A percentile compares a stretch with the other conserved stretches of the same genome.
Evolutionary conservation across 2,329 filamentous ascomycete species (phyloP).

Genomic region (Rutstroemia sp.): DNA sequence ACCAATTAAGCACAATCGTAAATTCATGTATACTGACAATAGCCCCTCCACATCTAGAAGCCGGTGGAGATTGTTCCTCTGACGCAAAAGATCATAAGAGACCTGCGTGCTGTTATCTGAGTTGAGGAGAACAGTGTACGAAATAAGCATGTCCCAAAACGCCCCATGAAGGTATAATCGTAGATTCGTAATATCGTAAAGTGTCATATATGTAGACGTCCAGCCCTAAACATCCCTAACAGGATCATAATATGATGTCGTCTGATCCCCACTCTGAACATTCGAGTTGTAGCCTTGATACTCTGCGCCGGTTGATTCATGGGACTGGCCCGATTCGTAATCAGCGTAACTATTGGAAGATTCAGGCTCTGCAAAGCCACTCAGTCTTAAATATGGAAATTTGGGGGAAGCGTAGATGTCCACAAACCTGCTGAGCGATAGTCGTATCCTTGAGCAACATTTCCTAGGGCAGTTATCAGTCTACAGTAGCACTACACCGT

Average conservation of each 20-base stretch:
- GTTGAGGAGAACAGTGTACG: no score
- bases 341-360: neutral
- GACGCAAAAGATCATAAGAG: no score
- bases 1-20: neutral
- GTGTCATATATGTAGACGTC: neutral
- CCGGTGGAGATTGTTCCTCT: no score
- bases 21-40: neutral
- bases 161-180: neutral
- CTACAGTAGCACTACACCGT: neutral
- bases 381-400: neutral
- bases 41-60: neutral
- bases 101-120: no score
- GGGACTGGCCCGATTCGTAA: neutral
- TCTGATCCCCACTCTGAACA: neutral
- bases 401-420: neutral
- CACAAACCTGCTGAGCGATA: slow-evolving; percentile 3
- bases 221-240: slow-evolving; percentile 13
- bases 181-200: neutral
- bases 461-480: slow-evolving; percentile 1
- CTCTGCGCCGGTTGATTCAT: neutral
- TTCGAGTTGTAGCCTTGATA: slow-evolving; percentile 1
- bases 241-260: slow-evolving; percentile 14
- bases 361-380: neutral
- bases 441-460: neutral
- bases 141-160: neutral